Conservation (phyloP, 768 basidiomycete species). For the Calvatia gigantea region DNA sequence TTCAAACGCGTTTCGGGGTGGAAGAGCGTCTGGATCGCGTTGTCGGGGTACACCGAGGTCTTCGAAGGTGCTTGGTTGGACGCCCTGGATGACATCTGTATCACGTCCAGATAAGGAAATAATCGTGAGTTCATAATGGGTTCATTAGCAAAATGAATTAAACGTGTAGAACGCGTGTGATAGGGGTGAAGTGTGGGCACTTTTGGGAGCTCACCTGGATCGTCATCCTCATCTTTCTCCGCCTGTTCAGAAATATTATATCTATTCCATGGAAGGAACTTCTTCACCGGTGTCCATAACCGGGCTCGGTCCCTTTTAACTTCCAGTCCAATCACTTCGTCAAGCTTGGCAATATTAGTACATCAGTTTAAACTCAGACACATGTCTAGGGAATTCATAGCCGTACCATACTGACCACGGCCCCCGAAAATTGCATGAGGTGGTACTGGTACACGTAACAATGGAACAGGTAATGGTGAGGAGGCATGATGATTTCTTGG, state of each 20-base stretch:
- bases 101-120: neutral
- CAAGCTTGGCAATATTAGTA: slow-evolving; percentile 41
- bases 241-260: slow-evolving; percentile 44
- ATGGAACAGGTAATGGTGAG: slow-evolving; percentile 70
- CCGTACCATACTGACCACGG: slow-evolving; percentile 40
- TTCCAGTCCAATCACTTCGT: slow-evolving; percentile 56
- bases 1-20: slow-evolving; percentile 61
- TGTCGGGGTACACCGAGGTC: slow-evolving; percentile 56
- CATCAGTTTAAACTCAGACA: neutral
- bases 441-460: slow-evolving; percentile 73
- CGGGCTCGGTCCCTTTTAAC: slow-evolving; percentile 32
- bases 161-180: neutral
- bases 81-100: slow-evolving; percentile 51
- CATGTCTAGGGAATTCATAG: neutral
- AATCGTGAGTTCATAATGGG: too few species aligned
- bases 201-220: slow-evolving; percentile 49
- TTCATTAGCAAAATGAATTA: neutral
- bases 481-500: slow-evolving; percentile 36
- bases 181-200: neutral
- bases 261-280: slow-evolving; percentile 37
- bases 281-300: slow-evolving; percentile 57
- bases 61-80: slow-evolving; percentile 34
- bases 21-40: slow-evolving; percentile 73
- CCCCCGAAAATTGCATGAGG: slow-evolving; percentile 34
- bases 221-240: slow-evolving; percentile 59